phyloP scores from a whole-genome alignment of 2,329 filamentous ascomycete genomes.

The Penicillium sp. region DNA sequence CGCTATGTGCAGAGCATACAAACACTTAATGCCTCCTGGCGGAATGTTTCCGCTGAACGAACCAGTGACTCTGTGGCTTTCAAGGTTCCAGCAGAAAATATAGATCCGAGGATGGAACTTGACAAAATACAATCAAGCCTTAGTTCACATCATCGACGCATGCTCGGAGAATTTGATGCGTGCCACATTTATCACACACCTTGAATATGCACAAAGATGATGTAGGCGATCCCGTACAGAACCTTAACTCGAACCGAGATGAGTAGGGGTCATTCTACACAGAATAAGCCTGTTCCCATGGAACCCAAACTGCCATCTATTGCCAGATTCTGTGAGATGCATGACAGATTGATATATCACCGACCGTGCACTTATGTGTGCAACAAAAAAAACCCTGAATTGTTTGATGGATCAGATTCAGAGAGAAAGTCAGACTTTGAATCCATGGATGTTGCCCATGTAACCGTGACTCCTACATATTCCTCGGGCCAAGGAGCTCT shows the following conservation, averaged over 20 bases:
- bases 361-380: conserved; percentile 3
- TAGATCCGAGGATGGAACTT: too few species aligned
- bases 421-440: too few species aligned
- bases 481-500: too few species aligned
- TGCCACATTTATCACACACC: neutral
- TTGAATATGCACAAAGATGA: neutral
- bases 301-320: neutral
- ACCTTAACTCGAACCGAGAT: neutral
- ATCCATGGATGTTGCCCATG: too few species aligned
- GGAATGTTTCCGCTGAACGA: neutral
- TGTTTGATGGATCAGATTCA: too few species aligned
- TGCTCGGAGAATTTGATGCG: neutral
- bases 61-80: neutral
- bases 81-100: too few species aligned
- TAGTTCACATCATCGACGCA: neutral
- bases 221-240: neutral
- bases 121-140: neutral
- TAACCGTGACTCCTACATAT: too few species aligned
- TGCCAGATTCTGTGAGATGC: conserved; percentile 7
- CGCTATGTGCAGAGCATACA: neutral
- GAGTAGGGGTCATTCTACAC: neutral
- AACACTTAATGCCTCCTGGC: neutral
- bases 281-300: neutral
- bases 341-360: conserved; percentile 11
- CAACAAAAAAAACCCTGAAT: neutral